Conservation (phyloP, 495 filamentous ascomycete species). For the Cudoniella acicularis region DNA sequence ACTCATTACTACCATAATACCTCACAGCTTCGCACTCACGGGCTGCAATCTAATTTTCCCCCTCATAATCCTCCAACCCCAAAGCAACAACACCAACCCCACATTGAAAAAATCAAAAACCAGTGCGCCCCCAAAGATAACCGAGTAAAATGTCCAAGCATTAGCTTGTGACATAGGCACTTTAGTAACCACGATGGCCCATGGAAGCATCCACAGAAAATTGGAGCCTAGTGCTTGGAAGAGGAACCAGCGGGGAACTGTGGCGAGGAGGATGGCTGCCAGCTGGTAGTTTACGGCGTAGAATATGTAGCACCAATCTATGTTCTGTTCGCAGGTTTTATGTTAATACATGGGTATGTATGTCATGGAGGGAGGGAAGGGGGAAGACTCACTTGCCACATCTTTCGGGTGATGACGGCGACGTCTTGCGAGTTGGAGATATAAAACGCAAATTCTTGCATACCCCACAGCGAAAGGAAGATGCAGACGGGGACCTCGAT, state of each 20-base stretch:
- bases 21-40: too few species aligned
- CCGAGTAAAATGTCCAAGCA: constrained; percentile 64
- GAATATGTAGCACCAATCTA: constrained; percentile 76
- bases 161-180: constrained; percentile 41
- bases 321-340: constrained; percentile 35
- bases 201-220: constrained; percentile 64
- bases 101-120: constrained; percentile 63
- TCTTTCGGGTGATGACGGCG: constrained; percentile 57
- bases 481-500: constrained; percentile 63
- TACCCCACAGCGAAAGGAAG: constrained; percentile 56
- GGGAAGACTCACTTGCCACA: constrained; percentile 56
- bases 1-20: too few species aligned
- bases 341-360: not conserved
- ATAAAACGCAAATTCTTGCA: constrained; percentile 55
- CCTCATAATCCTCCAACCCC: constrained; percentile 52
- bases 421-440: constrained; percentile 52
- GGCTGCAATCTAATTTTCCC: too few species aligned
- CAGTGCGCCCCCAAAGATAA: constrained; percentile 67
- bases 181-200: constrained; percentile 60
- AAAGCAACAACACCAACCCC: constrained; percentile 42
- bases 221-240: constrained; percentile 63
- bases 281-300: constrained; percentile 65
- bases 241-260: constrained; percentile 63
- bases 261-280: constrained; percentile 61
- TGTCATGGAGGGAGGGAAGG: too few species aligned